A percentile compares a stretch with the other conserved stretches of the same genome.
These are phyloP conservation scores for Backusella macrospora DNA, from an alignment of 192 early-diverging fungal species.

Conservation along the genomic window DNA sequence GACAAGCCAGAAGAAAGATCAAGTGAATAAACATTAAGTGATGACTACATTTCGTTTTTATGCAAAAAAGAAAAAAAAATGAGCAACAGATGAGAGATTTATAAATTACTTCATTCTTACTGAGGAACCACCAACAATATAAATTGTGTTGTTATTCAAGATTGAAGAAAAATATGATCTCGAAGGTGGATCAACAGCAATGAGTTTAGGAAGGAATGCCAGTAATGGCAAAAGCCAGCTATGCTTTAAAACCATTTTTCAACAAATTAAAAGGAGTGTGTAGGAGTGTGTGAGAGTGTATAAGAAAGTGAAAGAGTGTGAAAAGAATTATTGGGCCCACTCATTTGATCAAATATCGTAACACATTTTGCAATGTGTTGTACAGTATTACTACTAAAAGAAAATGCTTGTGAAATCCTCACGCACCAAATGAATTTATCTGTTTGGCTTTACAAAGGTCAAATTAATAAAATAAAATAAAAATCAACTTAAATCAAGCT, in stretches of 20 bases:
- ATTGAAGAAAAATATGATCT: slow-evolving; percentile 5
- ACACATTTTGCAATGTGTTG: slow-evolving; percentile 5
- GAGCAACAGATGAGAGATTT: not conserved
- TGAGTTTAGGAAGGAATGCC: slow-evolving; percentile 2
- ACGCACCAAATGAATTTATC: not conserved
- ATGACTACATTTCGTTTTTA: not conserved
- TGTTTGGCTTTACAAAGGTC: not conserved
- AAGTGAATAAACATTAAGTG: not conserved
- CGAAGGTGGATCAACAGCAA: not conserved
- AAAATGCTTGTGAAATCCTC: slow-evolving; percentile 1
- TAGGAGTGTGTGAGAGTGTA: slow-evolving; percentile 3
- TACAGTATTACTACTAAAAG: not conserved
- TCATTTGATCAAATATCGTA: slow-evolving; percentile 13
- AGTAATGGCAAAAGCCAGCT: not conserved
- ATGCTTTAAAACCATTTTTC: slow-evolving; percentile 6
- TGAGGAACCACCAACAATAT: not conserved
- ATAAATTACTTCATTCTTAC: not conserved
- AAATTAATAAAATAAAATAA: not conserved
- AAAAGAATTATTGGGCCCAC: not conserved
- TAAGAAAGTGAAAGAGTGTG: not conserved
- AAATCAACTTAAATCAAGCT: not conserved
- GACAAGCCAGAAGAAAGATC: not conserved
- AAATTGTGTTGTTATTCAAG: not conserved
- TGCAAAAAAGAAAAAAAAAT: not conserved
- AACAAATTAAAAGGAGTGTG: not conserved